Percentiles rank a stretch among this genome's conserved stretches.
Evolutionary conservation across 345 rosid genomes (phyloP).

Genomic region (Citrus cavaleriei): DNA sequence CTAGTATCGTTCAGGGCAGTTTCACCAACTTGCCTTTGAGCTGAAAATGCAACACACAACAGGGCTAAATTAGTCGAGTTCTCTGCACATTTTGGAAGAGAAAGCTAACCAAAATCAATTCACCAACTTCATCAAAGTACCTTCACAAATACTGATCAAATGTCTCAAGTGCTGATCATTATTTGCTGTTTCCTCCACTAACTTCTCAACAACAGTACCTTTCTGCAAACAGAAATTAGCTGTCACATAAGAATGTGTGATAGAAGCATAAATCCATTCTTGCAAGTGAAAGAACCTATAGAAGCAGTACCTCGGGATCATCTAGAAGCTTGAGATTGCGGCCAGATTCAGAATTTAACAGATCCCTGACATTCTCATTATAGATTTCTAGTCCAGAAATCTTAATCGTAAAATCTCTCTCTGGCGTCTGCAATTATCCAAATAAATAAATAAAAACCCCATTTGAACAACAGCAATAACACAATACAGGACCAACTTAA

Average conservation of each 20-base stretch:
- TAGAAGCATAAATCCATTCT: not conserved
- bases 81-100: not conserved
- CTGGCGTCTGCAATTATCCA: constrained; percentile 65
- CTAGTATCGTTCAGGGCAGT: constrained; percentile 96
- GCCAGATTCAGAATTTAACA: constrained; percentile 86
- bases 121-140: constrained; percentile 33
- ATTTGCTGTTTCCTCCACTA: constrained; percentile 85
- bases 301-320: constrained; percentile 86
- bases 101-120: not conserved
- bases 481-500: too few relatives aligned
- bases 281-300: not conserved
- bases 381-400: constrained; percentile 97
- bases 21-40: constrained; percentile 99
- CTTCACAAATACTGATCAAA: constrained; percentile 89
- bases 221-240: constrained; percentile 49
- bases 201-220: constrained; percentile 97
- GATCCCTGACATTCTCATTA: constrained; percentile 91
- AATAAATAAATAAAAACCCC: constrained; percentile 8
- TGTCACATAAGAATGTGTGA: not conserved
- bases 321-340: constrained; percentile 95
- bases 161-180: constrained; percentile 78
- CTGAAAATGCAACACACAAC: constrained; percentile 30
- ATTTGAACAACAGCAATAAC: not conserved
- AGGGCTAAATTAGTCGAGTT: constrained; percentile 14
- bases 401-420: constrained; percentile 89